Evolutionary conservation across 768 basidiomycete genomes (phyloP), one percentile per base, ranked within the genome.

Genomic region (Calocybe cyanea): DNA sequence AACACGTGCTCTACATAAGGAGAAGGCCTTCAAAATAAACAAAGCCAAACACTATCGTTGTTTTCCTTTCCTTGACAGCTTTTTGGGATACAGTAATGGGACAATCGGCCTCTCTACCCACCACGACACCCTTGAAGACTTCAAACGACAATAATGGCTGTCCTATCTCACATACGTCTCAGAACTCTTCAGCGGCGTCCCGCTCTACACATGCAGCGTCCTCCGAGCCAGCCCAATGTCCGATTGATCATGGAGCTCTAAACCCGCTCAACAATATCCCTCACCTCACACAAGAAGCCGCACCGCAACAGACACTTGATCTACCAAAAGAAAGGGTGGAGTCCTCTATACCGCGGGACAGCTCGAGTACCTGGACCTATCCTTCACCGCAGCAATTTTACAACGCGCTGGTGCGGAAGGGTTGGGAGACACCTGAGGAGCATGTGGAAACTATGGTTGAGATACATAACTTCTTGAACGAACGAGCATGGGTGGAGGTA

Each of bases 381-480:
- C 95, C 95, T 2, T 92, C 87, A 2, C 92, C 94, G 8, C 95
- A 98, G 65, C 94, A 97, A 63, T 97, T 98, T 61, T 94, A 97
- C 65, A 98, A 98, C 64, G 95, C 95, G 0, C 76, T 99, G 11
- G 91, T 91, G 8, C 72, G 92, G 51, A 99, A 99, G 62, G 96
- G 96, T 2, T 92, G 89, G 88, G 93, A 95, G 65, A 95, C 96
- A 2, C 92, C 93, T 0, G 93, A 94, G 64, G 92, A 97, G 56
- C 87, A 92, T 64, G 79, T 97, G 36, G 94, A 93, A 63, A 91
- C 84, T 19, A 96, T 99, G 90, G 96, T 99, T 35, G 84, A 92
- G 50, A 97, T 98, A 28, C 96, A 99, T 62, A 99, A 99, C 63
- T 97, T 94, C 55, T 63, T 99, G 64, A 98, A 99, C 58, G 96